Base-by-base conservation (phyloP, 1,284 basidiomycete genomes). In the Tylopilus orsonianus region DNA sequence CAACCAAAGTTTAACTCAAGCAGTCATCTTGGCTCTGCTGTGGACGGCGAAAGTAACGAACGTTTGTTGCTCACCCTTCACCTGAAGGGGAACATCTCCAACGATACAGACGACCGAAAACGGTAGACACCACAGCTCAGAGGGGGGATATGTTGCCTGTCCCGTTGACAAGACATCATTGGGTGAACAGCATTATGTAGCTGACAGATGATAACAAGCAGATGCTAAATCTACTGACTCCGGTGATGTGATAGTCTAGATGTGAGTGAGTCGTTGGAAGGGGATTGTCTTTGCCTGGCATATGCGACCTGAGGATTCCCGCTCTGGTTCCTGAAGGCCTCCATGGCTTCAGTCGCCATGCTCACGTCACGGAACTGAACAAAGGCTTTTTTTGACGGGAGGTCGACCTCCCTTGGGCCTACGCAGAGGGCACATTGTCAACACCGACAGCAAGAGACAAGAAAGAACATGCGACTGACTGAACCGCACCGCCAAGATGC, bases 301-400 rank as follows among this genome's bases (percentile, higher is more conserved):
- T 54, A 67, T 5, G 7, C 22, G 23, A 63, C 35, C 3, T 13
- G n/a, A 30, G 22, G 14, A 23, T 32, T 10, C 30, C 23, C 41
- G 8, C 46, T 50, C 27, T 42, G 44, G 38, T 46, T 34, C 42
- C 45, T 57, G 34, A 66, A 52, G 8, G 43, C 43, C 3, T 68
- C 50, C 44, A 64, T 59, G 3, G 65, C 63, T 35, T 57, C 43
- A 12, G 44, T 56, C 7, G 63, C 66, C 4, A 42, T 14, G 14
- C 52, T 8, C 30, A 54, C 52, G 14, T 51, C 14, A 4, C 36
- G 49, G 37, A 69, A 68, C 41, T 65, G 58, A 19, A 66, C 8
- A 38, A 66, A 65, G 12, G 43, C 62, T 9, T 19, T 44, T 47
- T 46, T 54, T 27, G 18, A 24, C 19, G 36, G 10, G n/a, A 26